A percentile compares a stretch with the other conserved stretches of the same genome.
phyloP scores from a whole-genome alignment of 345 rosid species.

The Microthlaspi erraticum region DNA sequence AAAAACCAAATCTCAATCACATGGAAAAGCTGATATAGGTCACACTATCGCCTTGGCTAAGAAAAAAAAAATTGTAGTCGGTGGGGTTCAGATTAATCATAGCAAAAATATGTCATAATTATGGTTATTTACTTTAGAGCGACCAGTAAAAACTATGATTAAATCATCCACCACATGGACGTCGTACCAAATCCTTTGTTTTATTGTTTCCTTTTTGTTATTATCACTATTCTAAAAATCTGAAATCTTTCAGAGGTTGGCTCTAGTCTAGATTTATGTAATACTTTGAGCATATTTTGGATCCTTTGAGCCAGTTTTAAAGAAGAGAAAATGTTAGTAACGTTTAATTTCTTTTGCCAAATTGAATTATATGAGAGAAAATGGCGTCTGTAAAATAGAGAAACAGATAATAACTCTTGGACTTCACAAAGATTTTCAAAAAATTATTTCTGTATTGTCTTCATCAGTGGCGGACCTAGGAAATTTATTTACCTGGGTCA shows the following conservation, averaged over 20 bases:
- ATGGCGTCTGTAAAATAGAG: not conserved
- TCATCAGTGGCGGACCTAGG: too few species aligned
- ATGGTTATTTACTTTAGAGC: constrained; percentile 31
- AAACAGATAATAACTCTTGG: not conserved
- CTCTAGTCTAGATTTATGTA: constrained; percentile 23
- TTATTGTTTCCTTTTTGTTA: not conserved
- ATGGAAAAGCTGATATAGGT: constrained; percentile 35
- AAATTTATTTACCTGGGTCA: too few species aligned
- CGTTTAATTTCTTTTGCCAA: not conserved
- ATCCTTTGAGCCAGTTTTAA: constrained; percentile 12
- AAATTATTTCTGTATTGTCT: too few species aligned
- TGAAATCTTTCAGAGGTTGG: not conserved
- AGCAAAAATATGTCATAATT: constrained; percentile 23
- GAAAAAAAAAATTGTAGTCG: constrained; percentile 31
- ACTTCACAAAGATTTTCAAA: not conserved
- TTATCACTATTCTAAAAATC: not conserved
- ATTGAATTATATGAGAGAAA: not conserved
- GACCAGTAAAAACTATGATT: constrained; percentile 39
- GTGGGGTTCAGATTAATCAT: constrained; percentile 38
- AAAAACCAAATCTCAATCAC: constrained; percentile 2
- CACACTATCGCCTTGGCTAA: constrained; percentile 30
- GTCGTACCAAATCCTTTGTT: constrained; percentile 36
- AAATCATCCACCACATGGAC: constrained; percentile 46
- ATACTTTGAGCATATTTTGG: not conserved
- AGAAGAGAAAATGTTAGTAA: not conserved